Base-by-base conservation (phyloP, 352 stramenopile species). In the Lagenidium sp. region DNA sequence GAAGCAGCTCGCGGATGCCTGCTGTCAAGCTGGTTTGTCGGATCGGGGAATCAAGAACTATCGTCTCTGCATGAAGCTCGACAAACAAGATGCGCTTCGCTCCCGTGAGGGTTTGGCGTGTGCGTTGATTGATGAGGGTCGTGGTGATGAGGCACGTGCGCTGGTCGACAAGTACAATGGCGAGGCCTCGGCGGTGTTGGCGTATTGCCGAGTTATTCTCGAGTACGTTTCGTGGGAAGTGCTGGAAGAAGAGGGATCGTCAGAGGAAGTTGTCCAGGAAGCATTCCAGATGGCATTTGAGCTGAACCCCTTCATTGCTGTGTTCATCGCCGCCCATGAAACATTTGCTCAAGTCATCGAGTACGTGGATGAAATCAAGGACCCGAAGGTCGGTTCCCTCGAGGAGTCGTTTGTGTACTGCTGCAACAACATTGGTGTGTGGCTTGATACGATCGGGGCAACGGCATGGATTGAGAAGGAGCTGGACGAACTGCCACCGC, bases 181-280 rank as follows among this genome's bases (percentile, higher is more conserved):
- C 23, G 50, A 72, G 11, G 36, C 63, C 11, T 87, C 81, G 28
- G 68, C 76, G 1, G 64, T 93, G 43, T 53, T 93, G 4, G 81
- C 80, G 21, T 93, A 91, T 48, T 91, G 78, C 41, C 75, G 69
- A 23, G 79, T 90, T 36, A 78, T 93, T 24, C 64, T 93, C 28
- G 81, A 93, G 50, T 93, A 93, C 58, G 77, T 93, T 29, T 89
- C 75, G 18, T 93, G 81, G 81, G 81, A 93, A 49, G 81, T 93
- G 38, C 60, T 93, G 18, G 81, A 93, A 47, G 81, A 93, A 42
- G 55, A 71, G 19, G 77, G 75, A 3, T 89, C 81, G 6, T 88
- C 73, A 1, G 78, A 91, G 50, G 65, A 85, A 22, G 55, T 89
- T 18, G 78, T 93, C 24, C 78, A 68, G 24, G 69, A 65, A 20